Conservation (phyloP, 768 basidiomycete genomes). For the Suillus weaverae region DNA sequence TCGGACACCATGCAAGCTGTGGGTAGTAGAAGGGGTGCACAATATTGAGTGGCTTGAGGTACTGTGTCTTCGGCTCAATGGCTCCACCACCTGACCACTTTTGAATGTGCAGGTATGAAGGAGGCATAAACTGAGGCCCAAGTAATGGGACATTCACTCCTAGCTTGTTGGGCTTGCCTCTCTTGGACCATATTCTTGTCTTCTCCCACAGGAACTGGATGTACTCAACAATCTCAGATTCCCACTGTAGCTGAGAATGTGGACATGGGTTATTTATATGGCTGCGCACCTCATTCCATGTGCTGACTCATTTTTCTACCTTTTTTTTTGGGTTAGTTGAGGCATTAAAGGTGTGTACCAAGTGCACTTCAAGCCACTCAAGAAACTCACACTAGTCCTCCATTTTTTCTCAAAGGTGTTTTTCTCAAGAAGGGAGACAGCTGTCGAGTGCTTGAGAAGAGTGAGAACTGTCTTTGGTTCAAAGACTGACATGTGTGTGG, state of each 20-base stretch:
- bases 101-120: constrained; percentile 12
- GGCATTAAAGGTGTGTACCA: not conserved
- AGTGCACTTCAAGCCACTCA: not conserved
- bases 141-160: constrained; percentile 15
- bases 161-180: constrained; percentile 1
- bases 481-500: constrained; percentile 12
- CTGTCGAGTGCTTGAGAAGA: not conserved
- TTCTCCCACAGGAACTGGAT: constrained; percentile 12
- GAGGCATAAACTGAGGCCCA: constrained; percentile 25
- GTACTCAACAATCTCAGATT: constrained; percentile 21
- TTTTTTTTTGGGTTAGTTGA: not conserved
- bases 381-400: not conserved
- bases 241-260: constrained; percentile 21
- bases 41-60: constrained; percentile 12
- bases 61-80: constrained; percentile 17
- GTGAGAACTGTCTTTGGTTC: constrained; percentile 10
- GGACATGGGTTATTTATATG: constrained; percentile 3
- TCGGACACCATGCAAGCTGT: not conserved
- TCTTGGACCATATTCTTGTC: constrained; percentile 9
- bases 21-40: constrained; percentile 14
- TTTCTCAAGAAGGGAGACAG: not conserved
- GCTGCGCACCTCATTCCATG: not conserved
- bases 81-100: constrained; percentile 8
- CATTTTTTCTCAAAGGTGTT: constrained; percentile 4
- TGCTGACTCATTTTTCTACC: not conserved